Evolutionary conservation across 2,329 filamentous ascomycete species (phyloP), one percentile per base, ranked within the genome.

Genomic region (Dactylellina drechsleri): DNA sequence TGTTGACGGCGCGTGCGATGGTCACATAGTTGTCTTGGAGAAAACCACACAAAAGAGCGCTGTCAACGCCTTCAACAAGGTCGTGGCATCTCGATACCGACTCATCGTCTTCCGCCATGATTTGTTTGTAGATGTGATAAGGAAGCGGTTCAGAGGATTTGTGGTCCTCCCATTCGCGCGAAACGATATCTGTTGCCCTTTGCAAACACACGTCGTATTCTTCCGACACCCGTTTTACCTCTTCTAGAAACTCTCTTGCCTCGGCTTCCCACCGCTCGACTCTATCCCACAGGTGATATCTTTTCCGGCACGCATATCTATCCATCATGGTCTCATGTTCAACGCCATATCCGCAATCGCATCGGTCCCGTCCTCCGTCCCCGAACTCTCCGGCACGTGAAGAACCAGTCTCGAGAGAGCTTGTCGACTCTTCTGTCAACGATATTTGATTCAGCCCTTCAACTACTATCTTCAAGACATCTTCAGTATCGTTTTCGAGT

Each of bases 41-140:
- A 18, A 64, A 43, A 18, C 26, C 15, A n/a, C 47, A 54, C 7
- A 64, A 12, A 64, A 43, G 16, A 43, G 31, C 26, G 28, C 16
- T n/a, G 28, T 62, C 28, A 15, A 62, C 59, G 0, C 47, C 47
- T 0, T 62, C 43, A 20, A 52, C 59, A 18, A 10, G 4, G 47
- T 50, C 47, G 47, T 50, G 45, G 23, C 13, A 20, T 50, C 47
- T 50, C 15, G n/a, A 49, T 23, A 52, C 36, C 20, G 10, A 16
- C 43, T 26, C 43, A 18, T 18, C 16, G 13, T 45, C 50, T 56
- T 62, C 28, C 0, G 16, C 28, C 31, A 53, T 2, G 45, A 64
- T 64, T 10, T 54, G 60, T n/a, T 23, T 40, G 54, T 56, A 45
- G 49, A 54, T 47, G 36, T 43, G 31, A 54, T 54, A 64, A 12